These are phyloP conservation scores for Russula compacta DNA, from an alignment of 768 basidiomycete species.

Conservation along the genomic window DNA sequence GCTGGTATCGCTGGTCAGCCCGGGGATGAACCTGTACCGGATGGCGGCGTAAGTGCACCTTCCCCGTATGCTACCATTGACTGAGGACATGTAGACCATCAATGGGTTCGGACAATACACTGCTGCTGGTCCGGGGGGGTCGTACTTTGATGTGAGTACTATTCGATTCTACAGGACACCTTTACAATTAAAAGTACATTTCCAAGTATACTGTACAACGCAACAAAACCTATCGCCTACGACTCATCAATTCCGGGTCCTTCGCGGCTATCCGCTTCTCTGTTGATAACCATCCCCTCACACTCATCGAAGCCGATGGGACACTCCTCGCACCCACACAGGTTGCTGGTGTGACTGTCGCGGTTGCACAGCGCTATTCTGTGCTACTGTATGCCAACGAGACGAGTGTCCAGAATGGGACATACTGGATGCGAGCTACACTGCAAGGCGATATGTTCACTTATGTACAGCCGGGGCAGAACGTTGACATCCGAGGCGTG, in stretches of 20 bases:
- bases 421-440: slow-evolving; percentile 34
- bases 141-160: slow-evolving; percentile 24
- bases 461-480: slow-evolving; percentile 15
- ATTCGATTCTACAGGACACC: background rate
- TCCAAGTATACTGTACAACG: slow-evolving; percentile 30
- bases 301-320: slow-evolving; percentile 42
- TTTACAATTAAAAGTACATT: slow-evolving; percentile 16
- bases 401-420: slow-evolving; percentile 28
- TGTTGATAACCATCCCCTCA: slow-evolving; percentile 38
- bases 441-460: slow-evolving; percentile 31
- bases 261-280: slow-evolving; percentile 39
- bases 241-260: slow-evolving; percentile 39
- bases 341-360: slow-evolving; percentile 34
- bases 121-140: slow-evolving; percentile 23
- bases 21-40: slow-evolving; percentile 30
- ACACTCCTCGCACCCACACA: slow-evolving; percentile 32
- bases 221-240: slow-evolving; percentile 36
- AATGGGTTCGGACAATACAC: slow-evolving; percentile 30
- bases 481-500: slow-evolving; percentile 16
- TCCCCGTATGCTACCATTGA: background rate
- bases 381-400: slow-evolving; percentile 37
- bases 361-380: slow-evolving; percentile 43
- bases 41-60: slow-evolving; percentile 23
- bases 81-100: slow-evolving; percentile 20
- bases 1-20: slow-evolving; percentile 26